Evolutionary conservation across 805 yeast species (phyloP).

Genomic region (Scheffersomyces ergatensis): DNA sequence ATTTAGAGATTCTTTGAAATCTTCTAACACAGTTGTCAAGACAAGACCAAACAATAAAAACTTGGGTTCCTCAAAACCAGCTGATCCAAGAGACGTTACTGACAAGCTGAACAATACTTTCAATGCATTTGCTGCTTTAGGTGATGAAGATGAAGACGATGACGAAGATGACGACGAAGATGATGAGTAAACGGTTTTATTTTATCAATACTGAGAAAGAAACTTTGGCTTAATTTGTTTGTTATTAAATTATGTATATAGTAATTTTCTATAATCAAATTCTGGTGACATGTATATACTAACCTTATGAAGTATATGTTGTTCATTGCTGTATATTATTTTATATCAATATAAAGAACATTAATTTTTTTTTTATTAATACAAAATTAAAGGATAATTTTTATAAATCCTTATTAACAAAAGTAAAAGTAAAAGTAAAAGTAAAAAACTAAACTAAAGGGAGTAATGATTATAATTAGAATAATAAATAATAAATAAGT

Average conservation of each 20-base stretch:
- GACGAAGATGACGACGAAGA: slow-evolving; percentile 8
- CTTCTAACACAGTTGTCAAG: slow-evolving; percentile 43
- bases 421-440: too few species aligned
- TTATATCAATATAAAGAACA: neutral
- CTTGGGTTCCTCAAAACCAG: slow-evolving; percentile 71
- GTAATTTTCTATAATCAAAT: neutral
- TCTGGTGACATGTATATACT: neutral
- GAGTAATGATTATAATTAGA: too few species aligned
- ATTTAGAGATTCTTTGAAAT: slow-evolving; percentile 47
- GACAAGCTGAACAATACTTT: slow-evolving; percentile 65
- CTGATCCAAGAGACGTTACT: slow-evolving; percentile 69
- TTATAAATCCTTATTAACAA: neutral
- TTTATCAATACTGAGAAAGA: too few species aligned
- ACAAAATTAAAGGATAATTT: too few species aligned
- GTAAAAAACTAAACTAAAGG: too few species aligned
- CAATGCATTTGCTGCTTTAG: slow-evolving; percentile 82
- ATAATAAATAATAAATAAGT: too few species aligned
- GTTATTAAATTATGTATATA: too few species aligned
- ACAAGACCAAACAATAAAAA: slow-evolving; percentile 73
- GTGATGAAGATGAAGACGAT: slow-evolving; percentile 50
- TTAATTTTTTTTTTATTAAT: too few species aligned
- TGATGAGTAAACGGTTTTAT: neutral
- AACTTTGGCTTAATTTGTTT: too few species aligned
- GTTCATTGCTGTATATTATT: slow-evolving; percentile 1
- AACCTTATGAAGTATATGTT: neutral